Conservation (phyloP, 2,329 filamentous ascomycete species). For the Trichophyton simii region DNA sequence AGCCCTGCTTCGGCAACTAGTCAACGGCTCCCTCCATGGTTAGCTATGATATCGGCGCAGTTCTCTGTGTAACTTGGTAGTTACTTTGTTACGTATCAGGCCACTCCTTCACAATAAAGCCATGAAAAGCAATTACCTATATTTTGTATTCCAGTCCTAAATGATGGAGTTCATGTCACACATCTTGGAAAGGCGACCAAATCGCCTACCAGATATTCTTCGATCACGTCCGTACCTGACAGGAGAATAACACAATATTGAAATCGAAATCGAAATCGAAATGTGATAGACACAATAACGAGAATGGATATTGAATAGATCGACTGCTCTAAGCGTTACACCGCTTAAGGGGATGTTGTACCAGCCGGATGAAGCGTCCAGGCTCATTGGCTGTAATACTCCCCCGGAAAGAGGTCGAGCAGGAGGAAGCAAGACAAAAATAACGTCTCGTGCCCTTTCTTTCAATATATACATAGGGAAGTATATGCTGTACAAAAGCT, state of each 20-base stretch:
- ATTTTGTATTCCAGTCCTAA: not conserved
- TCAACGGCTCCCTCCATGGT: too few species aligned
- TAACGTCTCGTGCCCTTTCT: not conserved
- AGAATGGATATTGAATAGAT: not conserved
- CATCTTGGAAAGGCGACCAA: not conserved
- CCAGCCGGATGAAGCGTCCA: not conserved
- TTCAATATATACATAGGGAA: not conserved
- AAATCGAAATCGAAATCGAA: not conserved
- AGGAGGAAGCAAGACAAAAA: not conserved
- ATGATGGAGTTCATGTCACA: not conserved
- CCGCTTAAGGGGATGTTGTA: not conserved
- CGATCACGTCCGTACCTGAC: not conserved
- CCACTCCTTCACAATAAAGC: too few species aligned
- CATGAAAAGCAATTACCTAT: too few species aligned
- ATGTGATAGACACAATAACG: not conserved
- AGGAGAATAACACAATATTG: not conserved
- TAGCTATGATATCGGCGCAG: not conserved
- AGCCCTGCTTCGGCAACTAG: not conserved
- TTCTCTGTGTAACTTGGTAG: not conserved
- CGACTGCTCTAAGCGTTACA: not conserved
- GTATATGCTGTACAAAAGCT: not conserved
- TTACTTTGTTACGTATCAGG: not conserved
- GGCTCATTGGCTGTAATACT: not conserved
- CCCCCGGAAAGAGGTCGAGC: not conserved
- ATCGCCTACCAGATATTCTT: not conserved